These are phyloP conservation scores for Viridothelium virens DNA, from an alignment of 495 filamentous ascomycete species.

Conservation along the genomic window DNA sequence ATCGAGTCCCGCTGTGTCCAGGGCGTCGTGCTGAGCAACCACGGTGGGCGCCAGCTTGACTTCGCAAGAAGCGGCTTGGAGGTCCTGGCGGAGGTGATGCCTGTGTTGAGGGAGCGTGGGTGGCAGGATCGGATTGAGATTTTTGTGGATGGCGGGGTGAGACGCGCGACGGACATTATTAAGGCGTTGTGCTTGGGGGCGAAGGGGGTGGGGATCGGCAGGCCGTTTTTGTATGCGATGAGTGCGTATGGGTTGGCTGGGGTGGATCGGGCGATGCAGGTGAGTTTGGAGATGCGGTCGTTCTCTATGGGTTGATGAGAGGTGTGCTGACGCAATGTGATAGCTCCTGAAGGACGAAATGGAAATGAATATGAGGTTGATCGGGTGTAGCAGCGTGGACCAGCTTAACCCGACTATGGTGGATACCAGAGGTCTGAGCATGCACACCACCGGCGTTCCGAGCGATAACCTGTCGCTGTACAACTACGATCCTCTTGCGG, in stretches of 20 bases:
- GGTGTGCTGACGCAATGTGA: not conserved
- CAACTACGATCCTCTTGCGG: constrained; percentile 59
- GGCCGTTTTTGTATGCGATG: constrained; percentile 96
- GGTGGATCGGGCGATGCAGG: constrained; percentile 82
- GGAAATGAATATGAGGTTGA: constrained; percentile 97
- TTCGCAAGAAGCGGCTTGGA: constrained; percentile 87
- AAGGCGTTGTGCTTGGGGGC: constrained; percentile 93
- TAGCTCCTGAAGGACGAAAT: constrained; percentile 88
- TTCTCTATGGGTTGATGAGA: not conserved
- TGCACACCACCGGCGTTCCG: constrained; percentile 62
- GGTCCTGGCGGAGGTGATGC: constrained; percentile 93
- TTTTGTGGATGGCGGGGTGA: constrained; percentile 83
- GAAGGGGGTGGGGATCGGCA: constrained; percentile 85
- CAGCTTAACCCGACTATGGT: constrained; percentile 73
- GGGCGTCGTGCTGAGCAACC: constrained; percentile 92
- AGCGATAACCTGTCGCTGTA: constrained; percentile 56
- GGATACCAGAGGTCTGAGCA: constrained; percentile 63
- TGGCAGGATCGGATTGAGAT: constrained; percentile 81
- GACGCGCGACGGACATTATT: constrained; percentile 87
- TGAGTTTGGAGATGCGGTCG: too few species aligned
- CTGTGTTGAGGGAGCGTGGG: constrained; percentile 73
- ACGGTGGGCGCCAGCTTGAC: constrained; percentile 95
- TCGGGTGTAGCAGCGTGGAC: constrained; percentile 64
- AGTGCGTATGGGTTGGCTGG: constrained; percentile 80
- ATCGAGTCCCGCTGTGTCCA: constrained; percentile 69